phyloP scores from a whole-genome alignment of 768 basidiomycete species.

The Termitomyces sp. region DNA sequence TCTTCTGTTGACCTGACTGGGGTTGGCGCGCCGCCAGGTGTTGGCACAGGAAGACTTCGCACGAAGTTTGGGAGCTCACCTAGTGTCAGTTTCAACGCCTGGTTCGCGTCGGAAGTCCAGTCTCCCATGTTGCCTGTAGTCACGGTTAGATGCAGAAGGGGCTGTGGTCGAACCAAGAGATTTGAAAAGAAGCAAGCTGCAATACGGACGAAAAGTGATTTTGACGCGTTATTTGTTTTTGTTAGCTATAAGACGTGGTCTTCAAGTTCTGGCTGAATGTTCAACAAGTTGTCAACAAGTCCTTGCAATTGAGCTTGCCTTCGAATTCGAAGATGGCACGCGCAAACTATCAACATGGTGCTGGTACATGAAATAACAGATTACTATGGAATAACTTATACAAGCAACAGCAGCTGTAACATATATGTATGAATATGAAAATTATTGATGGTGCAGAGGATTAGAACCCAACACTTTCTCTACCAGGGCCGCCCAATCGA shows the following conservation, averaged over 20 bases:
- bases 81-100: conserved; percentile 70
- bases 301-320: too few species aligned
- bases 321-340: too few species aligned
- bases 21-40: background rate
- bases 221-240: conserved; percentile 20
- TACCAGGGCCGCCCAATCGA: conserved; percentile 40
- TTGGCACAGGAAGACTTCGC: background rate
- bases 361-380: too few species aligned
- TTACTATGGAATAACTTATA: too few species aligned
- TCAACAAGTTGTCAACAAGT: too few species aligned
- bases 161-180: background rate
- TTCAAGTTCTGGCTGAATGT: too few species aligned
- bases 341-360: too few species aligned
- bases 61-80: conserved; percentile 42
- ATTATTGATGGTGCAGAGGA: background rate
- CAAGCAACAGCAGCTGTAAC: too few species aligned
- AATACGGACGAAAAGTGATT: background rate
- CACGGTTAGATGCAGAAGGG: background rate
- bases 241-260: conserved; percentile 6
- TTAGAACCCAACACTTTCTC: conserved; percentile 27
- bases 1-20: conserved; percentile 73
- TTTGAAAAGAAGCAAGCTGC: background rate
- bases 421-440: too few species aligned
- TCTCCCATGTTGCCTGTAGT: conserved; percentile 36
- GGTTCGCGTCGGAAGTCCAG: conserved; percentile 81